Evolutionary conservation across 495 filamentous ascomycete species (phyloP).

Genomic region (Neurospora sublineolata): DNA sequence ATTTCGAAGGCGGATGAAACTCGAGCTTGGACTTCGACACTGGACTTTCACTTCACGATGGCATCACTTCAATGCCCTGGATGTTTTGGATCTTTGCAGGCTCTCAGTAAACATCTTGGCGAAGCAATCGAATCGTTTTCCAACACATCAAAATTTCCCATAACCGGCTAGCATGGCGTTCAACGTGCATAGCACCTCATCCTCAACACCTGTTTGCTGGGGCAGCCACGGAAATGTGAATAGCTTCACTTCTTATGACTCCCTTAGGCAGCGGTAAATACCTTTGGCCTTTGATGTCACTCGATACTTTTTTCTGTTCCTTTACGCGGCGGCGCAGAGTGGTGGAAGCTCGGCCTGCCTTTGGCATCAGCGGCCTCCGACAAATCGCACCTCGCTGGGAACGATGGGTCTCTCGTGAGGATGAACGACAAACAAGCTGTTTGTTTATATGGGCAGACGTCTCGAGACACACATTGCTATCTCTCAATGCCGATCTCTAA

Average conservation of each 20-base stretch:
- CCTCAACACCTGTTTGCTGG: not conserved
- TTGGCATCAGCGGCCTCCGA: not conserved
- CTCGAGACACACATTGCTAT: not conserved
- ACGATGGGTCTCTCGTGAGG: not conserved
- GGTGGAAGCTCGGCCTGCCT: not conserved
- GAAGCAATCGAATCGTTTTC: not conserved
- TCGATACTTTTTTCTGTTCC: not conserved
- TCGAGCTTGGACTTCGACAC: not conserved
- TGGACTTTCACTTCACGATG: not conserved
- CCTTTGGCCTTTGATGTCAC: not conserved
- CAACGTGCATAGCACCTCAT: not conserved
- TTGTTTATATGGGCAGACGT: not conserved
- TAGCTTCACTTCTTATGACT: not conserved
- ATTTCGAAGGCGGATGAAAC: not conserved
- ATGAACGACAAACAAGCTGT: not conserved
- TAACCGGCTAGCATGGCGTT: not conserved
- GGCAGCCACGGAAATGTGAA: not conserved
- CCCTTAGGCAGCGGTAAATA: too few relatives aligned
- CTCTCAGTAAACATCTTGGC: not conserved
- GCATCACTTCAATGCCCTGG: not conserved
- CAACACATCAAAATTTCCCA: not conserved
- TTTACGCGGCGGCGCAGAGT: not conserved
- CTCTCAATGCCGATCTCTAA: not conserved
- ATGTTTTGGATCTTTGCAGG: not conserved
- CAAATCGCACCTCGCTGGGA: not conserved